Percentiles rank a stretch among this genome's conserved stretches.
Evolutionary conservation across 148 eudicot genomes (phyloP).

Genomic region (Drosera capensis): DNA sequence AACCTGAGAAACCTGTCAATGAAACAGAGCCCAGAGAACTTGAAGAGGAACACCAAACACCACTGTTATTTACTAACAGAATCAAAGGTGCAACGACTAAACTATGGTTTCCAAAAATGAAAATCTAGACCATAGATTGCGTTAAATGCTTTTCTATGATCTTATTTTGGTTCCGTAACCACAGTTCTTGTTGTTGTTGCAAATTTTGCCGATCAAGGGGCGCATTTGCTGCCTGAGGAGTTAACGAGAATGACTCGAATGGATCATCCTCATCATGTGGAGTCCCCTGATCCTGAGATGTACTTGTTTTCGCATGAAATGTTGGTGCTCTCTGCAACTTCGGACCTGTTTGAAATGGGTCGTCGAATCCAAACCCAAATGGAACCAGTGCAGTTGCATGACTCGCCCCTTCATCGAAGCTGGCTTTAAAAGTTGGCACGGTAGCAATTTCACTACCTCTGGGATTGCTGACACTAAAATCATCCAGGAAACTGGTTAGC

Average conservation of each 20-base stretch:
- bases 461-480: not conserved
- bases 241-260: constrained; percentile 10
- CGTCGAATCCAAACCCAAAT: constrained; percentile 1
- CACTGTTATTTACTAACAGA: too few relatives aligned
- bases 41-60: too few relatives aligned
- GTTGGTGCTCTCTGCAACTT: constrained; percentile 36
- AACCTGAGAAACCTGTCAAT: too few relatives aligned
- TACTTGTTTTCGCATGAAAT: constrained; percentile 29
- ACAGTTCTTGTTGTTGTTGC: constrained; percentile 15
- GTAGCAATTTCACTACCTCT: not conserved
- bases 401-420: constrained; percentile 2
- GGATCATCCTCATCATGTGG: constrained; percentile 25
- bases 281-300: constrained; percentile 3
- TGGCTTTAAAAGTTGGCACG: constrained; percentile 8
- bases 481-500: not conserved
- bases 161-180: constrained; percentile 23
- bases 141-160: constrained; percentile 18
- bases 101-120: too few relatives aligned
- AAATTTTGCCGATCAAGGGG: constrained; percentile 6
- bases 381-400: constrained; percentile 12
- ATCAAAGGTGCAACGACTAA: too few relatives aligned
- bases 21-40: too few relatives aligned
- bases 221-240: not conserved
- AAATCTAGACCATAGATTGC: too few relatives aligned
- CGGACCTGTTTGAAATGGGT: constrained; percentile 15